Conservation (phyloP, 2,329 filamentous ascomycete genomes). For the Pyricularia sp. region DNA sequence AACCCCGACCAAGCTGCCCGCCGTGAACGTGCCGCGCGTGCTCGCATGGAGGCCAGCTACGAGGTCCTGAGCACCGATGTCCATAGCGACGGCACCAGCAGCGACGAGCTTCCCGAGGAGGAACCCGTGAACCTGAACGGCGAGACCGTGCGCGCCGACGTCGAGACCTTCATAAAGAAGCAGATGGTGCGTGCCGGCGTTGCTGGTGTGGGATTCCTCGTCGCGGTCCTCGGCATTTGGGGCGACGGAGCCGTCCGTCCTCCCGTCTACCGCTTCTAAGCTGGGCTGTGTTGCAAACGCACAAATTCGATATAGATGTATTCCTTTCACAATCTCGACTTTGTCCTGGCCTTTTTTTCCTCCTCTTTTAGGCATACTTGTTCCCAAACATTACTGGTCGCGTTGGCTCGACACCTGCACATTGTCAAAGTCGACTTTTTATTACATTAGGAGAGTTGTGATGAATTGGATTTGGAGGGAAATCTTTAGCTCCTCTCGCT, state of each 20-base stretch:
- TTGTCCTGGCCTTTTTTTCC: neutral
- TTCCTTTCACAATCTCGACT: neutral
- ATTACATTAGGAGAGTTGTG: neutral
- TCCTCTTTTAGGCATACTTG: neutral
- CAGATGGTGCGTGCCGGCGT: slow-evolving; percentile 45
- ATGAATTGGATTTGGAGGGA: neutral
- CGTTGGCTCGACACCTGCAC: neutral
- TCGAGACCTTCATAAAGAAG: slow-evolving; percentile 44
- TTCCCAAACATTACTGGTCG: neutral
- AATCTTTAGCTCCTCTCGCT: neutral
- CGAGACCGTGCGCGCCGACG: slow-evolving; percentile 49
- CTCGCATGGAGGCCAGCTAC: slow-evolving; percentile 61
- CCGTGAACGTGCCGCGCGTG: slow-evolving; percentile 18
- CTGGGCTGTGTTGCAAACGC: neutral
- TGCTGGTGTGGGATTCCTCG: slow-evolving; percentile 46
- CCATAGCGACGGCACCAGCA: slow-evolving; percentile 33
- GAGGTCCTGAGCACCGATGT: slow-evolving; percentile 46
- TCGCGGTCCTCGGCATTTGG: slow-evolving; percentile 58
- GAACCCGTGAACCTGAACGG: slow-evolving; percentile 43
- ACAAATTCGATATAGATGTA: neutral
- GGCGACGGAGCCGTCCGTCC: slow-evolving; percentile 40
- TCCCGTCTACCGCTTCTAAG: slow-evolving; percentile 1
- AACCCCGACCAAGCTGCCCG: slow-evolving; percentile 10
- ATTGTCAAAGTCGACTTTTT: neutral
- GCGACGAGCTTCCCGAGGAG: slow-evolving; percentile 31